Conservation (phyloP, 345 rosid genomes). For the Barbarea vulgaris region DNA sequence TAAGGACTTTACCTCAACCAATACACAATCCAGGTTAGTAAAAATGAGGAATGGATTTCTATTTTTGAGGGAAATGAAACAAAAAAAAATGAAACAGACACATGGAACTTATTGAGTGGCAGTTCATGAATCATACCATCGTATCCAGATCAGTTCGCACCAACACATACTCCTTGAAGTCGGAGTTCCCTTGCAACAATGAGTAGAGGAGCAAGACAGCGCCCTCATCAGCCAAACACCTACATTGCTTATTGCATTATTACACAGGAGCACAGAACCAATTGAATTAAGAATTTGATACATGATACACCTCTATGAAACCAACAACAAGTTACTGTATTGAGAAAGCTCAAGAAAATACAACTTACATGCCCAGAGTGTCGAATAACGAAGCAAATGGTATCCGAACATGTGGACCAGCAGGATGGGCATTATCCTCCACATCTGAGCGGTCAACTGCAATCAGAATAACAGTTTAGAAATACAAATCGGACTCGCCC, state of each 20-base stretch:
- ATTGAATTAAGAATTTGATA: neutral
- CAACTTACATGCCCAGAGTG: slow-evolving; percentile 90
- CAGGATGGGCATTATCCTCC: slow-evolving; percentile 66
- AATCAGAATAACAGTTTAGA: slow-evolving; percentile 31
- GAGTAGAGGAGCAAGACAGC: slow-evolving; percentile 91
- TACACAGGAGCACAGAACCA: slow-evolving; percentile 14
- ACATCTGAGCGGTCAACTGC: slow-evolving; percentile 88
- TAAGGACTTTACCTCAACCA: slow-evolving; percentile 15
- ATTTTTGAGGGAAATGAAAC: neutral
- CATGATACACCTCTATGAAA: slow-evolving; percentile 7
- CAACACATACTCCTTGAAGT: slow-evolving; percentile 91
- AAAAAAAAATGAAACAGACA: slow-evolving; percentile 8
- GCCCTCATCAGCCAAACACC: slow-evolving; percentile 92
- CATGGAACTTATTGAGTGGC: slow-evolving; percentile 19
- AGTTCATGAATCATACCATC: slow-evolving; percentile 59
- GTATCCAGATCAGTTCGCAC: slow-evolving; percentile 98
- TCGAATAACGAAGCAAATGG: slow-evolving; percentile 92
- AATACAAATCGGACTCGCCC: neutral
- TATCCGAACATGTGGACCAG: slow-evolving; percentile 65
- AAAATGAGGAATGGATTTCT: slow-evolving; percentile 5
- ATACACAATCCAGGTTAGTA: neutral
- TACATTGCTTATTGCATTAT: slow-evolving; percentile 41
- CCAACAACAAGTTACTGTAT: neutral
- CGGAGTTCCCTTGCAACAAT: slow-evolving; percentile 84
- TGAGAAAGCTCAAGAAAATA: slow-evolving; percentile 10